A percentile compares a stretch with the other conserved stretches of the same genome.
These are phyloP conservation scores for Fusarium bactridioides DNA, from an alignment of 2,329 filamentous ascomycete species.

Conservation along the genomic window DNA sequence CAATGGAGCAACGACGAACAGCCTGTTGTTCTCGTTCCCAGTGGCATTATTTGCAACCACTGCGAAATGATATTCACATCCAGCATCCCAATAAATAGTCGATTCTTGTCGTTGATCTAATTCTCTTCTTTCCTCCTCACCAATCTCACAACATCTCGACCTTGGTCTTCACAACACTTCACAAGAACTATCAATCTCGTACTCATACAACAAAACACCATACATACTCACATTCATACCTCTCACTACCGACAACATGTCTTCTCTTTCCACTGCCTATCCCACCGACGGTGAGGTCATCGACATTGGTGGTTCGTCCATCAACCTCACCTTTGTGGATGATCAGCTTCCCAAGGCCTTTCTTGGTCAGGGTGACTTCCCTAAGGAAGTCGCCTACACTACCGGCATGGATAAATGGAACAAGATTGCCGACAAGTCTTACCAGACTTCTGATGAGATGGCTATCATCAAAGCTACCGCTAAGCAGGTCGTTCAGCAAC, in stretches of 20 bases:
- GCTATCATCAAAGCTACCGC: slow-evolving; percentile 32
- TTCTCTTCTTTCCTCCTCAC: background rate
- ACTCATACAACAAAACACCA: background rate
- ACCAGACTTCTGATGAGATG: slow-evolving; percentile 35
- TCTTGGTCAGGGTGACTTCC: slow-evolving; percentile 28
- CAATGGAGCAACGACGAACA: background rate
- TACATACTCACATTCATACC: too few relatives aligned
- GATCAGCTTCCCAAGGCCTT: slow-evolving; percentile 32
- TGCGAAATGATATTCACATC: fast-evolving
- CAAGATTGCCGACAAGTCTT: slow-evolving; percentile 16
- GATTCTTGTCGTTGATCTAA: fast-evolving
- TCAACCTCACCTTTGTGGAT: slow-evolving; percentile 14
- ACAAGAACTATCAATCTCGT: background rate
- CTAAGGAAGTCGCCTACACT: slow-evolving; percentile 40
- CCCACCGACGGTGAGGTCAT: background rate
- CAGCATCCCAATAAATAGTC: background rate
- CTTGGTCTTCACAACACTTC: background rate
- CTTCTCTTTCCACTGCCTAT: background rate
- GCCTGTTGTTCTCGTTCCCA: background rate
- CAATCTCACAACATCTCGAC: background rate
- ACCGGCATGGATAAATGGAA: slow-evolving; percentile 33
- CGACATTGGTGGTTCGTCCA: slow-evolving; percentile 32
- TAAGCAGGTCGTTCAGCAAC: slow-evolving; percentile 13
- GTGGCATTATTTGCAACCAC: background rate
- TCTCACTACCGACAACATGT: background rate